A percentile compares a stretch with the other conserved stretches of the same genome.
Conservation (phyloP, 352 stramenopile species). For the Globisporangium ultimum region DNA sequence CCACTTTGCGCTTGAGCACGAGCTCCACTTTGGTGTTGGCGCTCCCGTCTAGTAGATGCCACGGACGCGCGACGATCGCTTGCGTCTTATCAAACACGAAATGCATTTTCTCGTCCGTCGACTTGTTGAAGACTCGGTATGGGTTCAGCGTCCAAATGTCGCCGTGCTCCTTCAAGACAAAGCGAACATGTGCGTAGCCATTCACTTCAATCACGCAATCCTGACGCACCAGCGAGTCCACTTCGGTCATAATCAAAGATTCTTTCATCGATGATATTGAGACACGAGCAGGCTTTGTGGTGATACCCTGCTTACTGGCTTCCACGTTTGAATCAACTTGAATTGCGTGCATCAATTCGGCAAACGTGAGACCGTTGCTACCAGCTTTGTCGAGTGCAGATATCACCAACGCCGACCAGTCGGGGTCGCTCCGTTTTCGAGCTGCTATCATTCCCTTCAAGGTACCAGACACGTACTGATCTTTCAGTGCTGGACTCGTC, state of each 20-base stretch:
- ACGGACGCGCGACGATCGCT: slow-evolving; percentile 56
- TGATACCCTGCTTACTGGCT: not conserved
- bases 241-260: slow-evolving; percentile 22
- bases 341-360: slow-evolving; percentile 1
- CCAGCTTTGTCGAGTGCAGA: not conserved
- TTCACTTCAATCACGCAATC: slow-evolving; percentile 59
- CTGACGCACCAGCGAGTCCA: slow-evolving; percentile 37
- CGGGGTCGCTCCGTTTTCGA: not conserved
- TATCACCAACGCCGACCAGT: not conserved
- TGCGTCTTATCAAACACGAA: slow-evolving; percentile 69
- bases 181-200: slow-evolving; percentile 46
- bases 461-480: not conserved
- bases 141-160: slow-evolving; percentile 61
- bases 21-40: slow-evolving; percentile 51
- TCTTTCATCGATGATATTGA: not conserved
- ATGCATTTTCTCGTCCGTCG: slow-evolving; percentile 53
- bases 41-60: slow-evolving; percentile 72
- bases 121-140: slow-evolving; percentile 44
- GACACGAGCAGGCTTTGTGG: too few species aligned
- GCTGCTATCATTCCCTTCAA: not conserved
- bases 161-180: slow-evolving; percentile 41
- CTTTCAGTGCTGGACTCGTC: slow-evolving; percentile 4
- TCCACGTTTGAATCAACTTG: not conserved
- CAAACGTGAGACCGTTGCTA: slow-evolving; percentile 13
- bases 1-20: slow-evolving; percentile 69